phyloP scores from a whole-genome alignment of 108 stramenopile genomes.

The Cyclostephanos tholiformis region DNA sequence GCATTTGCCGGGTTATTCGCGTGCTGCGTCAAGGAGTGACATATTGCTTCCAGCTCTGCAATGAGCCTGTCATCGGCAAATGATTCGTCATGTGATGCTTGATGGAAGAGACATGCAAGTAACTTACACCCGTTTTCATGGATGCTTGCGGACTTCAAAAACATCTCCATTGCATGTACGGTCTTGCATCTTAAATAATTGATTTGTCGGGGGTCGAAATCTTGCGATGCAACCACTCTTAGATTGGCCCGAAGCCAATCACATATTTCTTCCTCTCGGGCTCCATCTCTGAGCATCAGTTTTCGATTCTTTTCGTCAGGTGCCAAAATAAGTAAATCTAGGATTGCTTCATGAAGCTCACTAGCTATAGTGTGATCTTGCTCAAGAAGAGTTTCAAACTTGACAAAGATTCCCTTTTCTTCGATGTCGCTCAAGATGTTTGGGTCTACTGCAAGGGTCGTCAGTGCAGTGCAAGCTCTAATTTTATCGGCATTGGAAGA shows the following conservation, averaged over 20 bases:
- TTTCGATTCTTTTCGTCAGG: no score
- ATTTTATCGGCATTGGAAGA: no score
- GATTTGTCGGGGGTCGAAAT: slow-evolving; percentile 14
- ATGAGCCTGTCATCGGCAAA: neutral
- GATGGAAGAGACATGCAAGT: slow-evolving; percentile 28
- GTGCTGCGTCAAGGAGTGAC: slow-evolving; percentile 12
- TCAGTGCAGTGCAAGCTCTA: no score
- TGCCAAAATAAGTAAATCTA: slow-evolving; percentile 17
- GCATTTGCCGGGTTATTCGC: slow-evolving; percentile 1
- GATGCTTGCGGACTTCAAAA: slow-evolving; percentile 14
- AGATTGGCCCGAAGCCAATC: no score
- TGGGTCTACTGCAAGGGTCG: no score
- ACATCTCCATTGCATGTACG: slow-evolving; percentile 20
- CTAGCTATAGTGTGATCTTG: no score
- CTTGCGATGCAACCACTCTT: no score
- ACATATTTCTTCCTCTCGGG: no score
- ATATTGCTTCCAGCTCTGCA: slow-evolving; percentile 18
- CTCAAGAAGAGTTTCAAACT: no score
- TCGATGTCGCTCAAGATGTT: no score
- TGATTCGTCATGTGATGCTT: neutral
- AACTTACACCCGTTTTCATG: slow-evolving; percentile 31
- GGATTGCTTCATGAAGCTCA: slow-evolving; percentile 19
- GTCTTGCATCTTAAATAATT: slow-evolving; percentile 13
- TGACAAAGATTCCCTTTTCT: no score
- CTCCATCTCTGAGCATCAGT: no score